Evolutionary conservation across 176 grass and related monocot species (phyloP).

Genomic region (Juncus effusus): DNA sequence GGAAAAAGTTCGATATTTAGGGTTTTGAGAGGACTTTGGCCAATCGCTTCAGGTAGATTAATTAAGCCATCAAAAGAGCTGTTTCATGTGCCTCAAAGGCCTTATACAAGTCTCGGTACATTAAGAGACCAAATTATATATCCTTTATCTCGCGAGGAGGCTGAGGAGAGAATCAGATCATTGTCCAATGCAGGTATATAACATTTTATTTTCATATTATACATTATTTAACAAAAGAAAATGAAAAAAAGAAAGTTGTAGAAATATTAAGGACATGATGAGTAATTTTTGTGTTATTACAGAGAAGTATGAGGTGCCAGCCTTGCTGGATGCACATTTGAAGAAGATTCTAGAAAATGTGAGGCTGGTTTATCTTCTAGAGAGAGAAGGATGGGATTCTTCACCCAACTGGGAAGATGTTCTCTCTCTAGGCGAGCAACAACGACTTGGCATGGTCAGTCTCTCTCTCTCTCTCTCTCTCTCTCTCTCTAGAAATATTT

Average conservation of each 20-base stretch:
- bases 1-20: conserved; percentile 98
- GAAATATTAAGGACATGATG: background rate
- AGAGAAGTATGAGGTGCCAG: conserved; percentile 39
- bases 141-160: conserved; percentile 79
- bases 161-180: conserved; percentile 47
- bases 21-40: conserved; percentile 86
- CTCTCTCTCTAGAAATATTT: too few species aligned
- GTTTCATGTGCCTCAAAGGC: conserved; percentile 92
- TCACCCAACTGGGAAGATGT: conserved; percentile 89
- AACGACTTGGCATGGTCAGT: conserved; percentile 92
- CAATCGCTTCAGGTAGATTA: conserved; percentile 69
- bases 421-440: conserved; percentile 89
- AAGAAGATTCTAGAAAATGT: conserved; percentile 80
- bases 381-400: conserved; percentile 97
- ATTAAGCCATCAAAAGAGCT: conserved; percentile 60
- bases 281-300: conserved; percentile 32
- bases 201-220: background rate
- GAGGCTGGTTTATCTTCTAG: conserved; percentile 81
- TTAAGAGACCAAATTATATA: conserved; percentile 95
- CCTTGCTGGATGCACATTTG: conserved; percentile 67
- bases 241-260: too few species aligned
- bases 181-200: conserved; percentile 46
- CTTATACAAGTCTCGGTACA: conserved; percentile 95
- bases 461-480: background rate
- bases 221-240: too few species aligned